Conservation (phyloP, 75 land plant genomes). For the Larix kaempferi region DNA sequence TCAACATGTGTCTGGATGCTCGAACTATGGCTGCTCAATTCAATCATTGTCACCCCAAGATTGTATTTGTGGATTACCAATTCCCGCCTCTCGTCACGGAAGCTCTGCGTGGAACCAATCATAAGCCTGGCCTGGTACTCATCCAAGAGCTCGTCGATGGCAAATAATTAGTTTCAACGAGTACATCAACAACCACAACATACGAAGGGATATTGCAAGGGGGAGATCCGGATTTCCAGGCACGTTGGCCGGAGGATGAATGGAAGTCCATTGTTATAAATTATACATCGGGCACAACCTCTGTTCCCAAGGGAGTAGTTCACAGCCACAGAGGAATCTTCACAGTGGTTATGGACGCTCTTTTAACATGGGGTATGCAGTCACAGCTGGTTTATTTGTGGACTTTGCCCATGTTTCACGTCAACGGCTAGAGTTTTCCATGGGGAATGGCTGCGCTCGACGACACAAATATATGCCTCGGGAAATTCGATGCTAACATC, state of each 20-base stretch:
- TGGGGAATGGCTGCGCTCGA: slow-evolving; percentile 75
- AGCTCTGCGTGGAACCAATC: slow-evolving; percentile 17
- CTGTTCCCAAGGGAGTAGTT: slow-evolving; percentile 76
- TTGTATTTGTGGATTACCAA: slow-evolving; percentile 44
- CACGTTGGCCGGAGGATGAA: slow-evolving; percentile 53
- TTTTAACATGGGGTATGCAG: slow-evolving; percentile 45
- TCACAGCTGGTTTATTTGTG: slow-evolving; percentile 57
- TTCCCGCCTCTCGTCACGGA: slow-evolving; percentile 24
- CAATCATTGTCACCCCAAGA: slow-evolving; percentile 46
- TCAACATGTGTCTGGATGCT: slow-evolving; percentile 71
- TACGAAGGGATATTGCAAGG: slow-evolving; percentile 50
- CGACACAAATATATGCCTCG: slow-evolving; percentile 63
- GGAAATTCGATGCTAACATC: slow-evolving; percentile 43
- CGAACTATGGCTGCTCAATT: slow-evolving; percentile 54
- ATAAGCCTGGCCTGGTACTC: slow-evolving; percentile 24
- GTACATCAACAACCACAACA: slow-evolving; percentile 10
- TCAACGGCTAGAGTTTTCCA: slow-evolving; percentile 76
- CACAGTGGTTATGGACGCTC: slow-evolving; percentile 30
- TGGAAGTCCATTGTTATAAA: slow-evolving; percentile 65
- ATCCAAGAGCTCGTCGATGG: slow-evolving; percentile 25
- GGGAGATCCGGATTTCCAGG: slow-evolving; percentile 51
- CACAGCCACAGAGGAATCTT: slow-evolving; percentile 71
- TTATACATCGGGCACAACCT: slow-evolving; percentile 88
- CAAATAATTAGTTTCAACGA: neutral
- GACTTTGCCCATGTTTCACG: slow-evolving; percentile 92